phyloP scores from a whole-genome alignment of 352 stramenopile species.

The Globisporangium cystogenes region DNA sequence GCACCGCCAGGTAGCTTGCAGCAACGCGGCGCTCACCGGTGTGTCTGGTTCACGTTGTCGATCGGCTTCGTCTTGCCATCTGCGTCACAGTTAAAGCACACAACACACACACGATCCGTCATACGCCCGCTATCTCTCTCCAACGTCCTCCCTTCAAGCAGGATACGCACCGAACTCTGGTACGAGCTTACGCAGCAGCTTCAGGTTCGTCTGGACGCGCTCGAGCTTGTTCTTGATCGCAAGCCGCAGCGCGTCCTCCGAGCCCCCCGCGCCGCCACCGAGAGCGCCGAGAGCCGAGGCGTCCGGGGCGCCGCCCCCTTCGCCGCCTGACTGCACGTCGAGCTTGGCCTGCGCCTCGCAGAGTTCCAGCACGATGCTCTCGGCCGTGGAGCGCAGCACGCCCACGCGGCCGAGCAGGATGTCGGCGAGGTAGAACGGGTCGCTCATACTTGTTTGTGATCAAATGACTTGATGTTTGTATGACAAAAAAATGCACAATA shows the following conservation, averaged over 20 bases:
- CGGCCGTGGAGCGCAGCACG: slow-evolving; percentile 75
- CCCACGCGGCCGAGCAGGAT: slow-evolving; percentile 80
- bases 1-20: background rate
- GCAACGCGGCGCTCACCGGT: slow-evolving; percentile 31
- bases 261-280: slow-evolving; percentile 3
- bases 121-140: slow-evolving; percentile 2
- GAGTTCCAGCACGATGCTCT: slow-evolving; percentile 84
- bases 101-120: background rate
- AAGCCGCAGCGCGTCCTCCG: slow-evolving; percentile 66
- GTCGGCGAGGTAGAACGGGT: slow-evolving; percentile 84
- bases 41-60: slow-evolving; percentile 78
- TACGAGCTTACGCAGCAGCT: slow-evolving; percentile 76
- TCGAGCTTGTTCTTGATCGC: slow-evolving; percentile 83
- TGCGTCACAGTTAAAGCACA: slow-evolving; percentile 5
- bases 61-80: slow-evolving; percentile 86
- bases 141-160: background rate
- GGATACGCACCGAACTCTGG: slow-evolving; percentile 66
- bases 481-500: too few relatives aligned
- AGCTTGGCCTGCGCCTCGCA: slow-evolving; percentile 67
- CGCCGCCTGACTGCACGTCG: slow-evolving; percentile 21
- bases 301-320: background rate
- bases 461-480: too few relatives aligned
- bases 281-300: slow-evolving; percentile 3
- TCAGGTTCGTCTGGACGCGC: slow-evolving; percentile 84
- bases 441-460: slow-evolving; percentile 76